Evolutionary conservation across 2,329 filamentous ascomycete species (phyloP), one percentile per base, ranked within the genome.

Genomic region (Microcyclosporella mali): DNA sequence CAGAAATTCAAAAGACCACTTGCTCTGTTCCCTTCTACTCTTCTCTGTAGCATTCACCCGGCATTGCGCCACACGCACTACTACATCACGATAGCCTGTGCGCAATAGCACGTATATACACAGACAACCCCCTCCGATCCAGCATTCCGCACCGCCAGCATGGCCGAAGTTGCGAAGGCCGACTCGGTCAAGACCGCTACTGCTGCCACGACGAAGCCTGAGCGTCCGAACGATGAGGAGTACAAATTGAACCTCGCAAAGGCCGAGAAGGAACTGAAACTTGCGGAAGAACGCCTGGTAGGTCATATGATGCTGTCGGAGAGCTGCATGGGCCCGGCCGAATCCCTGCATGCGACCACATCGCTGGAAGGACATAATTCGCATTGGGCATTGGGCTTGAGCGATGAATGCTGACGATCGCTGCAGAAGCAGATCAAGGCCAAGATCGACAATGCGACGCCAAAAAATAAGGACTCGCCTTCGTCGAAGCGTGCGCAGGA

Each of bases 251-350:
- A 78, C 51, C 75, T 95, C 49, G 82, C 79, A 38, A 79, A 84
- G 70, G 84, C 85, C 18, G 87, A 97, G 70, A 94, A 95, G 73
- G 87, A 85, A 54, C 84, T 94, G 70, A 75, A 84, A 62, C 80
- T 79, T 40, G 76, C 83, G 36, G 84, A 92, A 71, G 82, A 86
- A 56, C 78, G 77, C 19, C 51, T 62, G 56, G 60, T 63, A 55
- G 21, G 55, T 56, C 25, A 33, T 14, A 19, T 30, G 12, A 35
- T 15, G 34, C 10, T 39, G 8, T 10, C 28, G 40, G 29, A 15
- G 3, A 31, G 31, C 17, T 31, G 33, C 28, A 37, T 37, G n/a
- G n/a, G 11, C 19, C 29, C 25, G 17, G 16, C 16, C 28, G 27
- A 14, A 28, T 41, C 12, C 30, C 43, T 35, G 40, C 37, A 40